phyloP scores from a whole-genome alignment of 1,284 basidiomycete genomes.

The Ceratobasidium sp. region DNA sequence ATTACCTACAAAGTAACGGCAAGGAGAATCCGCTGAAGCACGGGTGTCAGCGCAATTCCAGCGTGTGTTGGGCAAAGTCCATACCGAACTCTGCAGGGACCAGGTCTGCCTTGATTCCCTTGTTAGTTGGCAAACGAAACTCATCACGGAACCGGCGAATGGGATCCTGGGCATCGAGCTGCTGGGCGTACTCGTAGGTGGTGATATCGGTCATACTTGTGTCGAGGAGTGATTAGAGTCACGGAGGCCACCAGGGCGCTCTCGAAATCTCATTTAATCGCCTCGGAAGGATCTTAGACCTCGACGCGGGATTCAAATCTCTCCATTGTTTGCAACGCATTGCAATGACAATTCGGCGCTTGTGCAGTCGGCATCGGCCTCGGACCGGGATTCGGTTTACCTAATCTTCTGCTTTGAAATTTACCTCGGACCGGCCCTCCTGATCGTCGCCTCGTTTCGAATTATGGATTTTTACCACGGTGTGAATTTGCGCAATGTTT shows the following conservation, averaged over 20 bases:
- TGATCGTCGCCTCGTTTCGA: conserved; percentile 5
- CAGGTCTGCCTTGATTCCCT: conserved; percentile 58
- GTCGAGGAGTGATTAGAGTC: background rate
- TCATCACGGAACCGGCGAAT: conserved; percentile 57
- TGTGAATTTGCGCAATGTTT: conserved; percentile 2
- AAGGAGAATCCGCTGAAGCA: conserved; percentile 58
- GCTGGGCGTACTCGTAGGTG: conserved; percentile 21
- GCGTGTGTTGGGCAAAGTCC: background rate
- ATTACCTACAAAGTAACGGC: conserved; percentile 94
- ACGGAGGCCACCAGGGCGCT: too few species aligned
- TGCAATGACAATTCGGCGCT: background rate
- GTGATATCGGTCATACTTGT: conserved; percentile 27
- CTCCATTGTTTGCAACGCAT: too few species aligned
- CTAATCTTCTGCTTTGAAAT: too few species aligned
- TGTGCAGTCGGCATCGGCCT: background rate
- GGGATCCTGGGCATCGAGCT: conserved; percentile 42
- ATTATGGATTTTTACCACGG: conserved; percentile 9
- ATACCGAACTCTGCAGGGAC: conserved; percentile 53
- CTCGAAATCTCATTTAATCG: conserved; percentile 27
- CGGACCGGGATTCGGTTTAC: too few species aligned
- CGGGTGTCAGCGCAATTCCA: background rate
- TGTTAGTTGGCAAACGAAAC: conserved; percentile 69
- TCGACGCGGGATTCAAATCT: too few species aligned
- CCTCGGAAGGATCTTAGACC: conserved; percentile 12
- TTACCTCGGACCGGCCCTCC: background rate